Evolutionary conservation across 2,329 filamentous ascomycete species (phyloP).

Genomic region (Bipolaris sorokiniana): DNA sequence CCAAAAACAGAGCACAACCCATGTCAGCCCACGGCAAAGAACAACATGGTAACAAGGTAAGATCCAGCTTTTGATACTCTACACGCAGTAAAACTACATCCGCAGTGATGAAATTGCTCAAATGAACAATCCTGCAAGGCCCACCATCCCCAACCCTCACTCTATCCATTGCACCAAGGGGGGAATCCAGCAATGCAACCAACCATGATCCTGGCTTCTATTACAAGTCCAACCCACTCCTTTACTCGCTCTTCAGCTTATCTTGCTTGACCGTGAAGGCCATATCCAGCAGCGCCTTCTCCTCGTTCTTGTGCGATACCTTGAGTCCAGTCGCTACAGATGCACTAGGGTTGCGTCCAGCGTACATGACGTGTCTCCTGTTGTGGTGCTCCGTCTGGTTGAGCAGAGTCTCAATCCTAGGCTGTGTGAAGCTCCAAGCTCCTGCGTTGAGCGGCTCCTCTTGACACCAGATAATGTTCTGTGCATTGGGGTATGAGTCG

Average conservation of each 20-base stretch:
- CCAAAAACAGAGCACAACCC: no score
- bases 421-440: slow-evolving; percentile 96
- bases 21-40: neutral
- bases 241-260: slow-evolving; percentile 68
- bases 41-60: slow-evolving; percentile 1
- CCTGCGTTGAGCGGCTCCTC: slow-evolving; percentile 98
- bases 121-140: slow-evolving; percentile 20
- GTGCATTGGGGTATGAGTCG: slow-evolving; percentile 94
- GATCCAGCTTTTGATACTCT: slow-evolving; percentile 33
- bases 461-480: slow-evolving; percentile 96
- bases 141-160: slow-evolving; percentile 3
- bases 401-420: slow-evolving; percentile 92
- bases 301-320: slow-evolving; percentile 86
- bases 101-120: slow-evolving; percentile 34
- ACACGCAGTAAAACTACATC: slow-evolving; percentile 41
- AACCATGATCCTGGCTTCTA: slow-evolving; percentile 3
- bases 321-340: slow-evolving; percentile 94
- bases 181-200: slow-evolving; percentile 28
- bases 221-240: neutral
- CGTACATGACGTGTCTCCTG: slow-evolving; percentile 96
- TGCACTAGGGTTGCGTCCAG: slow-evolving; percentile 89
- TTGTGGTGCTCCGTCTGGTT: slow-evolving; percentile 93
- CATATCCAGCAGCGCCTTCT: slow-evolving; percentile 77
- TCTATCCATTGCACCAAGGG: slow-evolving; percentile 4
- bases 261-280: slow-evolving; percentile 69